Conservation (phyloP, 2,329 filamentous ascomycete species). For the Verticillium longisporum region DNA sequence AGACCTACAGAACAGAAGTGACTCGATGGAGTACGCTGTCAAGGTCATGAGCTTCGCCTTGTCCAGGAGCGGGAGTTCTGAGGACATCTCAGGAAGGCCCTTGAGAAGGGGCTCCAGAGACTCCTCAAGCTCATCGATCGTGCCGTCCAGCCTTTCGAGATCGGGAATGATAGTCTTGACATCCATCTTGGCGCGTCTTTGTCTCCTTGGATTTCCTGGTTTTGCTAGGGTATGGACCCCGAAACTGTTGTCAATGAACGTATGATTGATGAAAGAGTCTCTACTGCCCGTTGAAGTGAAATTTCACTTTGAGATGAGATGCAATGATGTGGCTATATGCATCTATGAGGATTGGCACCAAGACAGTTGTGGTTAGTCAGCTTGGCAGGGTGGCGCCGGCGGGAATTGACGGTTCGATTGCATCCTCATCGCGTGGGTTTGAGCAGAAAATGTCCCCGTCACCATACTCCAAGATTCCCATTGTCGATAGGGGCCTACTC, state of each 20-base stretch:
- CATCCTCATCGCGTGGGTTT: neutral
- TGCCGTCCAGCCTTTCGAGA: conserved; percentile 66
- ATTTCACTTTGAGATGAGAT: neutral
- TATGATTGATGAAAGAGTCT: neutral
- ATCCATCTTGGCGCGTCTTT: conserved; percentile 21
- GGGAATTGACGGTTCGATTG: neutral
- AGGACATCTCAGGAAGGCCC: conserved; percentile 59
- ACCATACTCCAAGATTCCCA: neutral
- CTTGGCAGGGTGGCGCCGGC: neutral
- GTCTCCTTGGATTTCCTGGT: neutral
- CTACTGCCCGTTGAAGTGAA: neutral
- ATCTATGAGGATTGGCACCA: neutral
- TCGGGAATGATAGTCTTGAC: conserved; percentile 56
- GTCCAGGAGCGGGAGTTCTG: conserved; percentile 83
- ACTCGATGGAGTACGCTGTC: conserved; percentile 82
- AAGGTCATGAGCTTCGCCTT: conserved; percentile 92
- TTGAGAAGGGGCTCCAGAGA: conserved; percentile 67
- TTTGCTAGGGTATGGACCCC: neutral
- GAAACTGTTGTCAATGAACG: neutral
- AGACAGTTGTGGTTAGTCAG: neutral
- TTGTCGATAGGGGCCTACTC: neutral
- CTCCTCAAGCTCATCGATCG: conserved; percentile 73
- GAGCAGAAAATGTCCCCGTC: conserved; percentile 2
- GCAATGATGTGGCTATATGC: neutral
- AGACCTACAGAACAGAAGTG: conserved; percentile 71